Conservation (phyloP, 2,329 filamentous ascomycete genomes). For the Pleoardoris graminearum region DNA sequence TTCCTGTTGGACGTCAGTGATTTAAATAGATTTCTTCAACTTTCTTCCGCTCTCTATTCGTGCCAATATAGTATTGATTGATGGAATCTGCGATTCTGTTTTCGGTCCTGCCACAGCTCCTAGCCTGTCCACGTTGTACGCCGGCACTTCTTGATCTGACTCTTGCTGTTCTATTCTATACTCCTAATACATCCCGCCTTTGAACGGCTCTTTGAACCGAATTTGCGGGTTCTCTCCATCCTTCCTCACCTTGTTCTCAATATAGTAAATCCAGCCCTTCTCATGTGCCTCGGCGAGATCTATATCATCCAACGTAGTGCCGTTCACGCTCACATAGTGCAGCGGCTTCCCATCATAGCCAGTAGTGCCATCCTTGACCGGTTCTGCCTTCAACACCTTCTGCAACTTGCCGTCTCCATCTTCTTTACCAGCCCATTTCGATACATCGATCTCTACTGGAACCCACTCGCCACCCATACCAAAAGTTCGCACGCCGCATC, state of each 20-base stretch:
- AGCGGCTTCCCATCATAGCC: conserved; percentile 18
- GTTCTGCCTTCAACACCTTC: conserved; percentile 31
- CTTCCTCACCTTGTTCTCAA: conserved; percentile 22
- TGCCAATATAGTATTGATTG: no score
- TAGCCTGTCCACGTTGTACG: neutral
- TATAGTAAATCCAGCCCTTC: conserved; percentile 38
- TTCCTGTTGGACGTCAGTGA: no score
- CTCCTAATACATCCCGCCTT: conserved; percentile 5
- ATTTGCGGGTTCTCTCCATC: neutral
- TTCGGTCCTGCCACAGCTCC: no score
- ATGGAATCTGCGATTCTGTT: neutral
- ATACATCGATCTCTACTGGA: conserved; percentile 24
- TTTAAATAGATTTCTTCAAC: no score
- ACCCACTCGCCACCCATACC: conserved; percentile 37
- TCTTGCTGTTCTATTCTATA: neutral
- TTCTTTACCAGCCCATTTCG: conserved; percentile 23
- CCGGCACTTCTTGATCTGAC: no score
- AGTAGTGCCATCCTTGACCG: conserved; percentile 9
- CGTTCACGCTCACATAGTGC: conserved; percentile 41
- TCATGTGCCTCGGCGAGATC: conserved; percentile 41
- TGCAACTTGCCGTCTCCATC: conserved; percentile 16
- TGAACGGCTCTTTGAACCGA: conserved; percentile 7
- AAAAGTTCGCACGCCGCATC: conserved; percentile 53
- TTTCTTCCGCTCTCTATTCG: neutral
- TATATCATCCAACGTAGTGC: conserved; percentile 35